Percentiles rank a stretch among this genome's conserved stretches.
Conservation (phyloP, 768 basidiomycete genomes). For the Rhodotorula kratochvilovae region DNA sequence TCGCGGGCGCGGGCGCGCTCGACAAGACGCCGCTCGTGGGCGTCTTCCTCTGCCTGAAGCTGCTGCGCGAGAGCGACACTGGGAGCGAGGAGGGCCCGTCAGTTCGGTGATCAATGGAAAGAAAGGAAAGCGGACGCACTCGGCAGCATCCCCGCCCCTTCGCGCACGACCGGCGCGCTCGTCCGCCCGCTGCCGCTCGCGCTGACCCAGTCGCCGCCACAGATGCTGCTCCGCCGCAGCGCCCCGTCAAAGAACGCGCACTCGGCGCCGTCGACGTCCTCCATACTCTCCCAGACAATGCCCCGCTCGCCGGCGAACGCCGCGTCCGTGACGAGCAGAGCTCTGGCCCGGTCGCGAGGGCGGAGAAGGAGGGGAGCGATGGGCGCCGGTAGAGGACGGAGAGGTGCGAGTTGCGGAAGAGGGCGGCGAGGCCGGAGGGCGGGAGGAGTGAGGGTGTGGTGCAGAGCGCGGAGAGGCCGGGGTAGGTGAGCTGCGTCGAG, state of each 20-base stretch:
- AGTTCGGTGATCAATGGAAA: background rate
- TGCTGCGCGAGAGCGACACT: slow-evolving; percentile 68
- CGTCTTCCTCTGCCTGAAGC: slow-evolving; percentile 76
- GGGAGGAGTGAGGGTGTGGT: slow-evolving; percentile 46
- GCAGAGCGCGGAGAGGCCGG: slow-evolving; percentile 76
- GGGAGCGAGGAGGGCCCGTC: background rate
- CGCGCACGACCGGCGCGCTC: slow-evolving; percentile 46
- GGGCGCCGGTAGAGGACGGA: slow-evolving; percentile 66
- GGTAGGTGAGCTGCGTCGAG: slow-evolving; percentile 78
- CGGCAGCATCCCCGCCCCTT: slow-evolving; percentile 50
- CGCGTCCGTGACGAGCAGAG: slow-evolving; percentile 81
- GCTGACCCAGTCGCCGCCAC: slow-evolving; percentile 55
- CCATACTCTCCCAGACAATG: slow-evolving; percentile 85
- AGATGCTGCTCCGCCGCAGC: slow-evolving; percentile 62
- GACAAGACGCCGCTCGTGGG: slow-evolving; percentile 45
- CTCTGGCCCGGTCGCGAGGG: slow-evolving; percentile 47
- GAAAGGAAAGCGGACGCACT: slow-evolving; percentile 51
- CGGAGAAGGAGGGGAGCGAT: background rate
- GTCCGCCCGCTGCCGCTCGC: slow-evolving; percentile 47
- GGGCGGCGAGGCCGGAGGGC: slow-evolving; percentile 66
- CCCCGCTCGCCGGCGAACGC: slow-evolving; percentile 70
- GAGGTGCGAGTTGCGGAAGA: slow-evolving; percentile 86
- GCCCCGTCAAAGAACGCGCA: slow-evolving; percentile 72
- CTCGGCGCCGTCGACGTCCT: slow-evolving; percentile 75
- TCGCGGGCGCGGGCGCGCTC: slow-evolving; percentile 4